These are phyloP conservation scores for Podaxis mareebaensis DNA, from an alignment of 768 basidiomycete species.

Conservation along the genomic window DNA sequence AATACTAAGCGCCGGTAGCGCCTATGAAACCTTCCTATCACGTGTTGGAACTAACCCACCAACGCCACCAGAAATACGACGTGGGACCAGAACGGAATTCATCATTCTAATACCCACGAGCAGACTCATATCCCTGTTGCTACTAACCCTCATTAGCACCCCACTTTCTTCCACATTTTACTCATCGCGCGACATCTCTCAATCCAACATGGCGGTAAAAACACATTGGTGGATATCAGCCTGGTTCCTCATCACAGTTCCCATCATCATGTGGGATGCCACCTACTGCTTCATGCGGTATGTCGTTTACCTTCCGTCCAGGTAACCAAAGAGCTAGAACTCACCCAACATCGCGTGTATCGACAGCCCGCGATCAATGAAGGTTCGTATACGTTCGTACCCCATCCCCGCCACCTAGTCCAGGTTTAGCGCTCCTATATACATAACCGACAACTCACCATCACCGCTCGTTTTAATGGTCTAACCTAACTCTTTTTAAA, in stretches of 20 bases:
- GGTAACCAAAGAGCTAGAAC: not conserved
- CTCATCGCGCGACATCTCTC: not conserved
- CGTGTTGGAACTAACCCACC: not conserved
- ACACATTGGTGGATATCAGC: conserved; percentile 59
- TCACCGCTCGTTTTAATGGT: not conserved
- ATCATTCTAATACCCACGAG: not conserved
- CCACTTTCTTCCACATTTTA: not conserved
- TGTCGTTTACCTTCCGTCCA: conserved; percentile 19
- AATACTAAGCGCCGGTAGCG: not conserved
- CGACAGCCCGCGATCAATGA: conserved; percentile 79
- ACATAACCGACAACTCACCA: not conserved
- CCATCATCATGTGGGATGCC: conserved; percentile 77
- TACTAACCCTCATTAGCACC: not conserved
- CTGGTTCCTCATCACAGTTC: conserved; percentile 68
- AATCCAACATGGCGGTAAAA: conserved; percentile 45
- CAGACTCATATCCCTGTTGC: not conserved
- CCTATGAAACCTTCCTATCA: not conserved
- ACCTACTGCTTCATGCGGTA: conserved; percentile 82
- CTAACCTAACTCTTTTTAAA: not conserved
- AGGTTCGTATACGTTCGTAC: conserved; percentile 28
- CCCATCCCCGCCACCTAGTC: not conserved
- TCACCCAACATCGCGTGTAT: conserved; percentile 9
- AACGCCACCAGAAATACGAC: not conserved
- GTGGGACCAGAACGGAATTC: not conserved
- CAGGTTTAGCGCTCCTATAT: not conserved